Percentiles rank a stretch among this genome's conserved stretches.
Conservation (phyloP, 2,329 filamentous ascomycete genomes). For the Colletotrichum graminicola region DNA sequence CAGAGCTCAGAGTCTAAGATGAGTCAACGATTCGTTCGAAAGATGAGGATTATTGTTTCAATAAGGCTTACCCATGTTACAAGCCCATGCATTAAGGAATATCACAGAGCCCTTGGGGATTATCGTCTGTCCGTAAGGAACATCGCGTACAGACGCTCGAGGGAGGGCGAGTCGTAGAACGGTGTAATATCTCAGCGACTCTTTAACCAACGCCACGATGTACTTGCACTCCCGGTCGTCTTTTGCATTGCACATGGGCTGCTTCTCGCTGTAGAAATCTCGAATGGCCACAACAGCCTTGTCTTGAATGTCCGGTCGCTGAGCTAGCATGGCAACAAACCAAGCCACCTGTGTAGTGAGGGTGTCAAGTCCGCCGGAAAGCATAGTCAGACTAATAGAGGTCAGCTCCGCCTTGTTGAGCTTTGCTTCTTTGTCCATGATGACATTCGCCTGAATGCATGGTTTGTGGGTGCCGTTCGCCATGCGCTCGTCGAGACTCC, state of each 20-base stretch:
- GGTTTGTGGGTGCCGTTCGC: conserved; percentile 70
- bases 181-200: conserved; percentile 72
- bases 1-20: conserved; percentile 64
- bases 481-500: conserved; percentile 71
- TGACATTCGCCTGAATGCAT: conserved; percentile 77
- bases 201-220: conserved; percentile 71
- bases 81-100: conserved; percentile 77
- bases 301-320: conserved; percentile 71
- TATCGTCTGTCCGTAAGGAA: conserved; percentile 67
- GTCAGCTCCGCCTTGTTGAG: conserved; percentile 73
- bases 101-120: conserved; percentile 74
- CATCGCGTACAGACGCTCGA: conserved; percentile 70
- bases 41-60: not conserved
- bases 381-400: conserved; percentile 76
- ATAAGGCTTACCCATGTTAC: conserved; percentile 70
- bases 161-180: conserved; percentile 74
- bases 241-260: conserved; percentile 69
- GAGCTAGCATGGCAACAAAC: conserved; percentile 71
- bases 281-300: conserved; percentile 69
- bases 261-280: conserved; percentile 62
- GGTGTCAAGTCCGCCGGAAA: conserved; percentile 75
- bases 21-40: not conserved
- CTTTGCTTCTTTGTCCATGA: conserved; percentile 72
- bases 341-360: conserved; percentile 75
- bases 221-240: conserved; percentile 76